Base-by-base conservation (phyloP, 148 eudicot species). In the Fallopia convolvulus region DNA sequence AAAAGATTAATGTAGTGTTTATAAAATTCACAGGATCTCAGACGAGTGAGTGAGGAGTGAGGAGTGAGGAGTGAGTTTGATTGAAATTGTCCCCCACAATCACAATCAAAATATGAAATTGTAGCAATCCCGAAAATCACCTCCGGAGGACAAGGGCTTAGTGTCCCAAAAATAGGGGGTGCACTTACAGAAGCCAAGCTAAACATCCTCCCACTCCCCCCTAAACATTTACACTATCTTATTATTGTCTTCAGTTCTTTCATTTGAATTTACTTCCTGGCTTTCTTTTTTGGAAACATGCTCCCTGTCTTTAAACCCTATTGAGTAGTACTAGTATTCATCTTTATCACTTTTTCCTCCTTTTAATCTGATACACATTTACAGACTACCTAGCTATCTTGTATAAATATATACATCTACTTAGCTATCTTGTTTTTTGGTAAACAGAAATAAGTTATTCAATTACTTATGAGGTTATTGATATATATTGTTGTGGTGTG, bases 101-200 rank as follows among this genome's bases (percentile, higher is more conserved):
- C 8, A 5, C 5, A 2, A 55, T 55, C 10, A 55, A 21, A 26
- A 26, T 26, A 26, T 26, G 30, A 26, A 26, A 49, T 10, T 53
- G 20, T 55, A 4, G 47, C 61, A 18, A 55, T 6, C 61, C 61
- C 61, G 1, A n/a, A 55, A 55, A n/a, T n/a, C 9, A 41, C 8
- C 61, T 18, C 74, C 74, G 74, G 74, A 71, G 46, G 74, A 71
- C 74, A 71, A 32, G 74, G 74, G 74, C 12, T 71, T 40, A 17
- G 21, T 71, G 74, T 71, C 46, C 46, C 21, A 40, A 71, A 14
- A 40, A 13, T 44, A 44, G 40, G 21, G 74, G 74, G 8, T 71
- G 4, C 74, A 55, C 7, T 55, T 55, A 10, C 61, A 55, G 1
- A 55, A 55, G 26, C 61, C 26, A 55, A 55, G 26, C 61, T 55